Evolutionary conservation across 106 monocot genomes (phyloP).

Genomic region (Dendrobium chrysotoxum): DNA sequence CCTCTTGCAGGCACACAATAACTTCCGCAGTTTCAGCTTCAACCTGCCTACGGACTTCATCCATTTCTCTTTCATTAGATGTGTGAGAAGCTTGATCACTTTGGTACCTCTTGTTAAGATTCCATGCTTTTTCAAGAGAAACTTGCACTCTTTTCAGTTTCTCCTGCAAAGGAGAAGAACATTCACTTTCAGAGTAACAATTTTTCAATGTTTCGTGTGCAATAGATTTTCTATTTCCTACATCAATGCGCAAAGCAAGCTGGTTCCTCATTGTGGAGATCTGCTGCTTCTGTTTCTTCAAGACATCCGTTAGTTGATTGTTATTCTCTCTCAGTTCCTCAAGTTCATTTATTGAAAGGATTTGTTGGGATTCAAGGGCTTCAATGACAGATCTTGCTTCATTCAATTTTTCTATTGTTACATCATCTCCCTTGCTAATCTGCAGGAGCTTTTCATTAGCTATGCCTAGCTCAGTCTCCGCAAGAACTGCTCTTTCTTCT

Average conservation of each 20-base stretch:
- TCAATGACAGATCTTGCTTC: conserved; percentile 67
- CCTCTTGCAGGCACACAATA: conserved; percentile 86
- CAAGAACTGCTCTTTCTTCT: conserved; percentile 28
- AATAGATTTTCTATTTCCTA: conserved; percentile 11
- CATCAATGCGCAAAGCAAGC: conserved; percentile 10
- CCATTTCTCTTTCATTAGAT: conserved; percentile 63
- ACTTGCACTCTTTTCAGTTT: conserved; percentile 61
- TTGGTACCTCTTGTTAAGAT: conserved; percentile 40
- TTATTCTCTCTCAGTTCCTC: conserved; percentile 42
- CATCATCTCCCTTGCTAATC: conserved; percentile 23
- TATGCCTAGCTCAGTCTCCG: conserved; percentile 19
- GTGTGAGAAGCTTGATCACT: conserved; percentile 36
- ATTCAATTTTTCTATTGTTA: conserved; percentile 37
- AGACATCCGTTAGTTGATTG: conserved; percentile 8
- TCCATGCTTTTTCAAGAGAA: conserved; percentile 52
- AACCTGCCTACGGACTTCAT: conserved; percentile 68
- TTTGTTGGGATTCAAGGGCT: conserved; percentile 67
- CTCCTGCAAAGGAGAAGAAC: conserved; percentile 42
- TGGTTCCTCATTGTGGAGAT: conserved; percentile 34
- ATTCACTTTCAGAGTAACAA: conserved; percentile 24
- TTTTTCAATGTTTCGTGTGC: conserved; percentile 9
- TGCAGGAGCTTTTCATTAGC: conserved; percentile 23
- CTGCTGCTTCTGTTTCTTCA: conserved; percentile 38
- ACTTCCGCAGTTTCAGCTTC: conserved; percentile 90
- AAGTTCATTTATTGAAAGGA: conserved; percentile 51